Base-by-base conservation (phyloP, 306 rosid species). In the Fragaria iinumae region DNA sequence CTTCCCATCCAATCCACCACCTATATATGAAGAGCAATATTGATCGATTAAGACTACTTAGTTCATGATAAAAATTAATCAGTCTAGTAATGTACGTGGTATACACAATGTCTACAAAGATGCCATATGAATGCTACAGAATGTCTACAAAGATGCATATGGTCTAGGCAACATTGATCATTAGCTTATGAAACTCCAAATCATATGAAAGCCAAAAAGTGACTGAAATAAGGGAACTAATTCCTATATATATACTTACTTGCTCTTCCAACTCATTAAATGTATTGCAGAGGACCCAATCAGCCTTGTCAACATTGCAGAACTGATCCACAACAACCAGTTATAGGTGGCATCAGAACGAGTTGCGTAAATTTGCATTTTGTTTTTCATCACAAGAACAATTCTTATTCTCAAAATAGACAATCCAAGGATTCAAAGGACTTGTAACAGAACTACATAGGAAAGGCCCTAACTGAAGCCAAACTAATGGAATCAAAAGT, bases 221-320 rank as follows among this genome's bases (percentile, higher is more conserved):
- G 36, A 32, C 4, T 32, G 36, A 32, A 3, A 32, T 32, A 32
- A 32, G 36, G 36, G 4, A 32, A 32, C 3, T 32, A 32, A 32
- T 32, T 32, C 3, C 6, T 52, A 1, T 34, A 0, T 0, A 25
- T 25, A 4, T 11, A 13, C 8, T 53, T 44, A 69, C 53, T 47
- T 70, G 74, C 16, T 48, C 25, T 12, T 83, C 79, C 17, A 86
- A n/a, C 62, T 83, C 85, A 5, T 64, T 67, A 23, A 76, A 69
- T 2, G 81, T 18, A 29, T 83, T 86, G 77, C 71, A 83, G 1
- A 83, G 78, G 14, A 83, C 13, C 85, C 81, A 83, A 75, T 86
- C 83, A 16, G 89, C 87, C 67, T 81, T 62, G 25, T 86, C 66
- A 18, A 83, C 43, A 21, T 83, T 81, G 59, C 77, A 77, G 52